Percentiles rank a stretch among this genome's conserved stretches.
Conservation (phyloP, 176 grass and related monocot genomes). For the Pontederia crassipes region DNA sequence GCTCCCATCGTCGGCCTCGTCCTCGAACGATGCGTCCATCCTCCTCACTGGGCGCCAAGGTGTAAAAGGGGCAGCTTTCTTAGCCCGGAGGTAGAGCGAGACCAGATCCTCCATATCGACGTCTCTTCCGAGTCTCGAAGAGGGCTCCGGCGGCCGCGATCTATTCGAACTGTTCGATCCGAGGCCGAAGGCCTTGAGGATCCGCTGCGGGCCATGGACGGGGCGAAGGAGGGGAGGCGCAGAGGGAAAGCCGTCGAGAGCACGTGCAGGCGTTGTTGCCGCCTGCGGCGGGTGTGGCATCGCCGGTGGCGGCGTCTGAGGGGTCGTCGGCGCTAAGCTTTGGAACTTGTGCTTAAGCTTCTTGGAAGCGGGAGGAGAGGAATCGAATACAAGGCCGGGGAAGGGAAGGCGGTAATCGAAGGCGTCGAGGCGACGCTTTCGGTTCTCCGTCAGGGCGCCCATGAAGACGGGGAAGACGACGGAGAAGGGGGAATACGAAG, state of each 20-base stretch:
- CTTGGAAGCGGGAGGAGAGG: conserved; percentile 8
- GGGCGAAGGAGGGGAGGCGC: conserved; percentile 11
- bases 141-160: not conserved
- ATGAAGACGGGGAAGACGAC: conserved; percentile 9
- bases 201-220: conserved; percentile 40
- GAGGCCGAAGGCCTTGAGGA: conserved; percentile 32
- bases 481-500: not conserved
- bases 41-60: conserved; percentile 1
- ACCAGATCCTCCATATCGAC: not conserved
- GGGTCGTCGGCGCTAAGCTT: not conserved
- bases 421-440: conserved; percentile 55
- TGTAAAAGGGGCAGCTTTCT: conserved; percentile 4
- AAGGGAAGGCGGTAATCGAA: conserved; percentile 27
- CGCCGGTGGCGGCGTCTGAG: not conserved
- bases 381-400: not conserved
- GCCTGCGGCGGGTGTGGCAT: not conserved
- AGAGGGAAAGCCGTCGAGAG: conserved; percentile 22
- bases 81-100: not conserved
- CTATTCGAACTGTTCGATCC: not conserved
- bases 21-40: not conserved
- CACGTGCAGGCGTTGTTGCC: not conserved
- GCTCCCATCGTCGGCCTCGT: not conserved
- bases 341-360: not conserved
- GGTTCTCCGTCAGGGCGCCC: conserved; percentile 72
- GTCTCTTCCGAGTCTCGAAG: not conserved